phyloP scores from a whole-genome alignment of 106 monocot species.

The Dendrobium nobile region DNA sequence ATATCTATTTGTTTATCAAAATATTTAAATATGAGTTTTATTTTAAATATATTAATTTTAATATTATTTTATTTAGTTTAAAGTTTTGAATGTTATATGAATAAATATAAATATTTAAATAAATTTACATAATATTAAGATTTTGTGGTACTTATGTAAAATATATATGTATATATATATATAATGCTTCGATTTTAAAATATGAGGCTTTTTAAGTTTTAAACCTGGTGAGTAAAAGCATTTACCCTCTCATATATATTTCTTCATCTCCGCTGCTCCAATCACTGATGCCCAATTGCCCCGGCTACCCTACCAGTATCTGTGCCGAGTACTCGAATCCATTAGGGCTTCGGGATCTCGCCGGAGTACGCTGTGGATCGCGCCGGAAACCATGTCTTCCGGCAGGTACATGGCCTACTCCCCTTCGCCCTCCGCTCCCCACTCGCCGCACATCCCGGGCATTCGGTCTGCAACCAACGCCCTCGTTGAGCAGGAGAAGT shows the following conservation, averaged over 20 bases:
- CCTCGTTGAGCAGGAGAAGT: slow-evolving; percentile 84
- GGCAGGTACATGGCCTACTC: slow-evolving; percentile 76
- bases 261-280: background rate
- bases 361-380: background rate
- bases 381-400: slow-evolving; percentile 33
- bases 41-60: too few relatives aligned
- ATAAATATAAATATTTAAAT: too few relatives aligned
- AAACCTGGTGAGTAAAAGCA: too few relatives aligned
- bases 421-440: slow-evolving; percentile 59
- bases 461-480: slow-evolving; percentile 44
- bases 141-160: too few relatives aligned
- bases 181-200: too few relatives aligned
- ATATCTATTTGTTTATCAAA: too few relatives aligned
- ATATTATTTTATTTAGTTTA: too few relatives aligned
- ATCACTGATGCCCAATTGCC: background rate
- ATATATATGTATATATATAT: too few relatives aligned
- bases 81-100: too few relatives aligned
- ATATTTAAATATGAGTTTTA: too few relatives aligned
- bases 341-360: slow-evolving; percentile 4
- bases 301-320: background rate
- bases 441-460: slow-evolving; percentile 52
- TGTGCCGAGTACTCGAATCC: background rate
- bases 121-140: too few relatives aligned
- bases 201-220: too few relatives aligned
- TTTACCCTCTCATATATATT: background rate